These are phyloP conservation scores for Fusarium sp. DNA, from an alignment of 2,329 filamentous ascomycete genomes.

Conservation along the genomic window DNA sequence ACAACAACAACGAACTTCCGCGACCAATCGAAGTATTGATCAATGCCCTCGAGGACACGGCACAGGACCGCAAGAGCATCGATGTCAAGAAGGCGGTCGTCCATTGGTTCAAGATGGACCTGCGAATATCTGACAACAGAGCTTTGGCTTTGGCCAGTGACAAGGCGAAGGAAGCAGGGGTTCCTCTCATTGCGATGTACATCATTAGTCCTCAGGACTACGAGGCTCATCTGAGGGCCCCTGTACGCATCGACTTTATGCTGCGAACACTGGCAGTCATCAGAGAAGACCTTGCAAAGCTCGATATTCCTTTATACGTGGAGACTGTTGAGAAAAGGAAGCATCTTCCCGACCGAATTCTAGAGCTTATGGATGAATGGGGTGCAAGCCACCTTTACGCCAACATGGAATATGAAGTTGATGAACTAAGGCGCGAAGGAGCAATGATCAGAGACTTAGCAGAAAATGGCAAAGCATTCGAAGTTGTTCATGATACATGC, in stretches of 20 bases:
- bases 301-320: constrained; percentile 83
- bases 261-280: constrained; percentile 77
- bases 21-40: constrained; percentile 80
- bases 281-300: constrained; percentile 72
- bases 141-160: constrained; percentile 75
- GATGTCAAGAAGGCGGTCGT: constrained; percentile 73
- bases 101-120: constrained; percentile 92
- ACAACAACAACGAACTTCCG: constrained; percentile 76
- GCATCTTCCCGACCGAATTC: constrained; percentile 70
- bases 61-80: constrained; percentile 64
- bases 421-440: constrained; percentile 85
- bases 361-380: constrained; percentile 78
- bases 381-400: constrained; percentile 80
- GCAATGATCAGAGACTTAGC: constrained; percentile 72
- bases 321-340: constrained; percentile 77
- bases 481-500: constrained; percentile 84
- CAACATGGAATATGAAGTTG: constrained; percentile 93
- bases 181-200: constrained; percentile 82
- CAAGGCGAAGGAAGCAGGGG: constrained; percentile 72
- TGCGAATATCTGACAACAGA: constrained; percentile 80
- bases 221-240: constrained; percentile 81
- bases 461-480: constrained; percentile 74
- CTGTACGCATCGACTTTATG: constrained; percentile 83
- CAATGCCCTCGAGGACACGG: constrained; percentile 72
- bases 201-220: constrained; percentile 87